A percentile compares a stretch with the other conserved stretches of the same genome.
Conservation (phyloP, 805 yeast genomes). For the Ogataea saltuana region DNA sequence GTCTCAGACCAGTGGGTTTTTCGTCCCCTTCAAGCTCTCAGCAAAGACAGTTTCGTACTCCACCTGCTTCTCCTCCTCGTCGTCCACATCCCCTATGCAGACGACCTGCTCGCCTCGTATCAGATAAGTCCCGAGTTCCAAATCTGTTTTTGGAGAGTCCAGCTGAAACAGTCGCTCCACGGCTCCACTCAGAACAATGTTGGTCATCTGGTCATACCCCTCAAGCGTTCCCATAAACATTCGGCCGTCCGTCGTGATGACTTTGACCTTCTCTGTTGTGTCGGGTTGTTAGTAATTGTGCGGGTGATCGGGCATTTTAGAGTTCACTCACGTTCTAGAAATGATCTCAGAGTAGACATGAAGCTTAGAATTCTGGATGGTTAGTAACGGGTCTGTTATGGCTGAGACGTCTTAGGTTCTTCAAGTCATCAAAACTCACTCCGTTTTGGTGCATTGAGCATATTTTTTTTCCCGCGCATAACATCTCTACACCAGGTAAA, state of each 20-base stretch:
- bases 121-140: conserved; percentile 49
- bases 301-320: neutral
- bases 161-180: conserved; percentile 50
- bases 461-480: neutral
- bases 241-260: conserved; percentile 59
- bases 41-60: conserved; percentile 42
- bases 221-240: conserved; percentile 48
- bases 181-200: conserved; percentile 54
- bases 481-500: conserved; percentile 7
- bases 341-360: conserved; percentile 30
- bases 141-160: conserved; percentile 40
- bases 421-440: too few species aligned
- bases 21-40: conserved; percentile 31
- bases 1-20: conserved; percentile 28
- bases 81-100: conserved; percentile 55
- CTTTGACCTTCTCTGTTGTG: conserved; percentile 46
- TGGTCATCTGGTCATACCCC: conserved; percentile 68
- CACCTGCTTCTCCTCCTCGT: conserved; percentile 38
- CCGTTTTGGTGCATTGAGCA: neutral
- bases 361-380: neutral
- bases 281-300: neutral
- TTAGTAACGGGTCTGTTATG: neutral
- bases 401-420: neutral
- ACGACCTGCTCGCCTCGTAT: conserved; percentile 62
- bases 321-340: conserved; percentile 26